Conservation (phyloP, 2,329 filamentous ascomycete genomes). For the Ophiosphaerella narmari region DNA sequence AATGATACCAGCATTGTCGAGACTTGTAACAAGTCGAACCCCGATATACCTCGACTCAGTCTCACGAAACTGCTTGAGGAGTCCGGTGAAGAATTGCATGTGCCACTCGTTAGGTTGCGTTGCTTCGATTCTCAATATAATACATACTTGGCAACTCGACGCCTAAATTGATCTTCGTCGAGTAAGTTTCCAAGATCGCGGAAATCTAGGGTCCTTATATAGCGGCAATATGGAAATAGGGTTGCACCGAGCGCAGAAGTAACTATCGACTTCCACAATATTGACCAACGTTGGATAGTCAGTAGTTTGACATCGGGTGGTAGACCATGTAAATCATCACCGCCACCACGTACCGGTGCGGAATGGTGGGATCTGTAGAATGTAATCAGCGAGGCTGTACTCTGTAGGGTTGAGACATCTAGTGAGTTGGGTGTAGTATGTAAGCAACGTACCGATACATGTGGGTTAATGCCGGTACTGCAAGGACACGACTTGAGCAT, state of each 20-base stretch:
- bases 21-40: slow-evolving; percentile 36
- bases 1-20: slow-evolving; percentile 51
- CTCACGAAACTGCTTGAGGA: slow-evolving; percentile 51
- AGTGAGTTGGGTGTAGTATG: not conserved
- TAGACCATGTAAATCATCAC: slow-evolving; percentile 41
- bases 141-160: slow-evolving; percentile 61
- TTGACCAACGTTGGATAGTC: slow-evolving; percentile 62
- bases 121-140: too few relatives aligned
- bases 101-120: too few relatives aligned
- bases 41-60: slow-evolving; percentile 25
- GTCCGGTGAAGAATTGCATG: slow-evolving; percentile 58
- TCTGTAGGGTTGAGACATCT: not conserved
- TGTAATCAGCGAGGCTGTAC: not conserved
- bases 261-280: slow-evolving; percentile 71
- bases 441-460: slow-evolving; percentile 62
- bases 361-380: slow-evolving; percentile 49
- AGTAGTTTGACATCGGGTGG: slow-evolving; percentile 50
- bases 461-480: slow-evolving; percentile 62
- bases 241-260: slow-evolving; percentile 67
- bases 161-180: slow-evolving; percentile 62
- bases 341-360: slow-evolving; percentile 52
- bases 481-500: slow-evolving; percentile 60
- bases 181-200: slow-evolving; percentile 65
- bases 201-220: slow-evolving; percentile 67
- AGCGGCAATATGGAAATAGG: slow-evolving; percentile 70